phyloP scores from a whole-genome alignment of 768 basidiomycete species.

The Hirschioporus abietinus region DNA sequence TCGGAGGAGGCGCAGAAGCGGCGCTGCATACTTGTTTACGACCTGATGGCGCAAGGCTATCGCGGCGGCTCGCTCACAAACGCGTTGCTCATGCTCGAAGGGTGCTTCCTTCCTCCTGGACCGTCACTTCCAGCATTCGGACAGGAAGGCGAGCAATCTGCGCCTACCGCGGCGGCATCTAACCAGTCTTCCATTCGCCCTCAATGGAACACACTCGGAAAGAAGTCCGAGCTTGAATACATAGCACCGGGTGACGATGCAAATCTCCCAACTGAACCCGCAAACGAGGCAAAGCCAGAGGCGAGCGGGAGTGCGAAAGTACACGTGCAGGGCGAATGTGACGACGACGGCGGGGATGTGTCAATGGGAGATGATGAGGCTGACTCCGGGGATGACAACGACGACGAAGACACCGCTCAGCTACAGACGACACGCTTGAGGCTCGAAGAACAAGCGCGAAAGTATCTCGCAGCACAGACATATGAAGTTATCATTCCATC shows the following conservation, averaged over 20 bases:
- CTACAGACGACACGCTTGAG: conserved; percentile 73
- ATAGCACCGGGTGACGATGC: conserved; percentile 75
- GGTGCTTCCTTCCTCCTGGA: not conserved
- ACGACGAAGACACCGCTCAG: conserved; percentile 82
- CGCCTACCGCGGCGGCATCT: not conserved
- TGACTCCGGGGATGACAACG: conserved; percentile 75
- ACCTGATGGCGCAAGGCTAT: not conserved
- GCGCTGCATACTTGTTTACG: not conserved
- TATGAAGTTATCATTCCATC: conserved; percentile 97
- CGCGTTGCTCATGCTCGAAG: not conserved
- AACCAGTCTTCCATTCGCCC: not conserved
- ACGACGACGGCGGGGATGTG: conserved; percentile 59
- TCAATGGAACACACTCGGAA: conserved; percentile 56
- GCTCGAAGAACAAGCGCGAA: conserved; percentile 82
- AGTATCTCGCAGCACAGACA: conserved; percentile 95
- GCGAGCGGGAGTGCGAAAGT: conserved; percentile 21
- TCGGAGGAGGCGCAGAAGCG: not conserved
- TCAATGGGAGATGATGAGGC: conserved; percentile 81
- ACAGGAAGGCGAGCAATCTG: not conserved
- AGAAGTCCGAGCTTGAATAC: conserved; percentile 85
- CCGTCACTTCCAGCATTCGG: not conserved
- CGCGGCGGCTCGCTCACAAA: not conserved
- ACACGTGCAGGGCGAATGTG: conserved; percentile 49
- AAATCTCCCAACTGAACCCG: conserved; percentile 50
- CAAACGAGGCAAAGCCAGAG: conserved; percentile 25